Evolutionary conservation across 2,329 filamentous ascomycete genomes (phyloP).

Genomic region (Didymella segeticola): DNA sequence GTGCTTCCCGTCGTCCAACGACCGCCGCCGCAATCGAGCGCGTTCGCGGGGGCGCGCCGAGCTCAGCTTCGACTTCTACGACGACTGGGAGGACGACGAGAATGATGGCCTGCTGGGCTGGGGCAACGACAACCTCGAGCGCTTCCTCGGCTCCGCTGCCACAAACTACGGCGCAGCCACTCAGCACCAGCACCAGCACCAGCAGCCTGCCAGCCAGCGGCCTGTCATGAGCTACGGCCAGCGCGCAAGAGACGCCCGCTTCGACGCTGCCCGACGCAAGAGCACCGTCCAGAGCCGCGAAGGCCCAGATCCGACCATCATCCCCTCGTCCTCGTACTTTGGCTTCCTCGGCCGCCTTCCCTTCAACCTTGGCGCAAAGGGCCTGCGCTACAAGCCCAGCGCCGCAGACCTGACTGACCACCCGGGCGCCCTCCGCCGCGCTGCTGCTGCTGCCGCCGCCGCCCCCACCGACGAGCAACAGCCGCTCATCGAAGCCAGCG

Average conservation of each 20-base stretch:
- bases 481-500: conserved; percentile 72
- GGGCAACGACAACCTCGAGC: conserved; percentile 84
- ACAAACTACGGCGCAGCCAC: conserved; percentile 58
- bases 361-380: conserved; percentile 80
- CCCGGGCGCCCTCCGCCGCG: conserved; percentile 63
- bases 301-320: conserved; percentile 79
- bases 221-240: conserved; percentile 92
- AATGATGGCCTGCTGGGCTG: conserved; percentile 73
- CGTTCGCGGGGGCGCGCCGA: conserved; percentile 70
- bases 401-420: conserved; percentile 91
- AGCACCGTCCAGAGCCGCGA: conserved; percentile 61
- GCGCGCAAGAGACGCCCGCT: conserved; percentile 55
- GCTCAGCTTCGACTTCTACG: conserved; percentile 94
- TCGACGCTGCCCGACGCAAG: conserved; percentile 55
- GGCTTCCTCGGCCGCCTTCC: conserved; percentile 85
- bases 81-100: conserved; percentile 85
- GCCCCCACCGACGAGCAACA: conserved; percentile 69
- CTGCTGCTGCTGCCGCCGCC: too few relatives aligned
- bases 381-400: conserved; percentile 85
- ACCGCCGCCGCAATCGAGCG: conserved; percentile 73
- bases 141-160: conserved; percentile 74
- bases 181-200: too few relatives aligned
- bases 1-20: conserved; percentile 75
- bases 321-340: conserved; percentile 83
- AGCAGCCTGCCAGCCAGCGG: conserved; percentile 73